A percentile compares a stretch with the other conserved stretches of the same genome.
Evolutionary conservation across 1,139 yeast species (phyloP).

Genomic region (Kodamaea suecica): DNA sequence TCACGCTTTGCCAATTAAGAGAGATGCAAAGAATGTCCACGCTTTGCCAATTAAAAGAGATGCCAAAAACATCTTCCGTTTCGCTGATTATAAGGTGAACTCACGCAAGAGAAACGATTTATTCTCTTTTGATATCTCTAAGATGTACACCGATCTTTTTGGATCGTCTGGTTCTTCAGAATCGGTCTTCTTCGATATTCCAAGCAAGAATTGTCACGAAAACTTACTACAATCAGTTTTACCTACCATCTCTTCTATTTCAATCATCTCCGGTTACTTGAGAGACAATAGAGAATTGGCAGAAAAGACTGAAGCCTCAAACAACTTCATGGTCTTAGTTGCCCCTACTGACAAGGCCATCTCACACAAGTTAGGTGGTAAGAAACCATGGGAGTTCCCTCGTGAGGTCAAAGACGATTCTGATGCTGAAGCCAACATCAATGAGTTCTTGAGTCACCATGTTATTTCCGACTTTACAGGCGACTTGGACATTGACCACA

Average conservation of each 20-base stretch:
- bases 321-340: slow-evolving; percentile 45
- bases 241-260: slow-evolving; percentile 43
- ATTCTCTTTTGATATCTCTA: slow-evolving; percentile 4
- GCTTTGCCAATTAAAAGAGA: slow-evolving; percentile 7
- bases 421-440: slow-evolving; percentile 44
- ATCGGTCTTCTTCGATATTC: slow-evolving; percentile 13
- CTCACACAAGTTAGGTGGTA: slow-evolving; percentile 24
- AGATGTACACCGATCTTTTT: slow-evolving; percentile 8
- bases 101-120: background rate
- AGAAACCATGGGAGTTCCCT: slow-evolving; percentile 75
- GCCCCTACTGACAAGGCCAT: slow-evolving; percentile 63
- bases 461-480: slow-evolving; percentile 31
- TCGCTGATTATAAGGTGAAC: background rate
- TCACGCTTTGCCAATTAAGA: slow-evolving; percentile 6
- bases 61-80: slow-evolving; percentile 13
- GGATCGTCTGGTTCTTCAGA: slow-evolving; percentile 5
- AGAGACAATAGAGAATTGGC: slow-evolving; percentile 50
- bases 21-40: slow-evolving; percentile 11
- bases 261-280: slow-evolving; percentile 54
- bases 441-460: slow-evolving; percentile 54
- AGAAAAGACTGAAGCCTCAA: slow-evolving; percentile 35
- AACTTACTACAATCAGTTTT: slow-evolving; percentile 33
- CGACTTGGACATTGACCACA: slow-evolving; percentile 17
- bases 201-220: slow-evolving; percentile 10
- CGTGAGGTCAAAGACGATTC: slow-evolving; percentile 33